phyloP scores from a whole-genome alignment of 495 filamentous ascomycete species.

The Hypoxylon subgilvum region DNA sequence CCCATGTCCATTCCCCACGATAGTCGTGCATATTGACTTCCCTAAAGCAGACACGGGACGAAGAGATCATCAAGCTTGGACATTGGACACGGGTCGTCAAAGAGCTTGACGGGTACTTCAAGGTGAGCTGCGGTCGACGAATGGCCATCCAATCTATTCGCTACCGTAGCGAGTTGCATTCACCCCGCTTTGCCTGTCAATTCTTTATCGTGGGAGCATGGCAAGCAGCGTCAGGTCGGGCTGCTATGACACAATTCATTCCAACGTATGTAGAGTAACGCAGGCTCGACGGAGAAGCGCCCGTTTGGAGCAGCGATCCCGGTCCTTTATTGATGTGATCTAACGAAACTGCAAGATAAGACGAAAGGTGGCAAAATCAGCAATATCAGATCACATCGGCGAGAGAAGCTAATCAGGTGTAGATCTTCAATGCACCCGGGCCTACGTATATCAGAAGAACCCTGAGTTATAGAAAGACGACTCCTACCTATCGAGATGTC shows the following conservation, averaged over 20 bases:
- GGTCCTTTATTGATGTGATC: constrained; percentile 1
- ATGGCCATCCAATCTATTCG: neutral
- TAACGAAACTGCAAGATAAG: constrained; percentile 13
- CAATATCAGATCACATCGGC: constrained; percentile 1
- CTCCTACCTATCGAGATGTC: too few species aligned
- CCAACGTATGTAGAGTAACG: constrained; percentile 1
- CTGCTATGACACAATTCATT: constrained; percentile 23
- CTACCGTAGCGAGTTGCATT: neutral
- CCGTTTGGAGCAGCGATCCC: constrained; percentile 21
- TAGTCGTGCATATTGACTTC: neutral
- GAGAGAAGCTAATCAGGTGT: constrained; percentile 7
- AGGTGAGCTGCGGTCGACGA: neutral
- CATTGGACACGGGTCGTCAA: too few species aligned
- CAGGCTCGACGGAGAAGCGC: too few species aligned
- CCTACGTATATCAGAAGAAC: neutral
- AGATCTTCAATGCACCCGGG: constrained; percentile 12
- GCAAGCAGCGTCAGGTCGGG: neutral
- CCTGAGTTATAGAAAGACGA: too few species aligned
- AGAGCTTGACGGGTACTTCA: neutral
- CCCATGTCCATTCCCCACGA: neutral
- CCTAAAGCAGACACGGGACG: neutral
- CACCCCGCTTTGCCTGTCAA: neutral
- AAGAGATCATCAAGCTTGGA: neutral
- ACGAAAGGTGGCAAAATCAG: constrained; percentile 4
- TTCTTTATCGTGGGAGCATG: neutral